Conservation (phyloP, 306 rosid species). For the Vicia villosa region DNA sequence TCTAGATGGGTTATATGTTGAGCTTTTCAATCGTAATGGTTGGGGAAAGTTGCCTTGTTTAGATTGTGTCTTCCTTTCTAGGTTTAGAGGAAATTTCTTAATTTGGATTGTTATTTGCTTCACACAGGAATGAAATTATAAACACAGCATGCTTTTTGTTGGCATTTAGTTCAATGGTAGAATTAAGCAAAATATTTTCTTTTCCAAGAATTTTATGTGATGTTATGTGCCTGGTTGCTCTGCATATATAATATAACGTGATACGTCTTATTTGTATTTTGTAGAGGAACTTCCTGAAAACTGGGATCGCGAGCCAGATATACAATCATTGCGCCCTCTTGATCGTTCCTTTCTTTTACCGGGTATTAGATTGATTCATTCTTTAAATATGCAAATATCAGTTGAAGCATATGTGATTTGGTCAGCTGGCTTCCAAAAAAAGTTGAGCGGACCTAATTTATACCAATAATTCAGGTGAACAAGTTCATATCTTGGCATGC, state of each 20-base stretch:
- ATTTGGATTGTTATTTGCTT: conserved; percentile 23
- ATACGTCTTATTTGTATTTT: conserved; percentile 43
- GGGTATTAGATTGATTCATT: conserved; percentile 58
- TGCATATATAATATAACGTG: conserved; percentile 19
- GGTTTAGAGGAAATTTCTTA: conserved; percentile 14
- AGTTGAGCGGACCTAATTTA: conserved; percentile 49
- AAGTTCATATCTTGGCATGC: conserved; percentile 89
- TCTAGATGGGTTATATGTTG: conserved; percentile 1
- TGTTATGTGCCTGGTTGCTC: conserved; percentile 26
- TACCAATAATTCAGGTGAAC: conserved; percentile 80
- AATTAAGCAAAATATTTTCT: conserved; percentile 7
- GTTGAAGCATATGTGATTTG: conserved; percentile 36
- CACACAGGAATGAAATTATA: conserved; percentile 6
- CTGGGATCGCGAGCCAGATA: conserved; percentile 73
- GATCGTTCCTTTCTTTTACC: conserved; percentile 92
- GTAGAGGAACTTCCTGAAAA: conserved; percentile 81
- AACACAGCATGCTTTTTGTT: conserved; percentile 13
- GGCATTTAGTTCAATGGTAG: conserved; percentile 17
- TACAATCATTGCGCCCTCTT: conserved; percentile 61
- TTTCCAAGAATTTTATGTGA: conserved; percentile 20
- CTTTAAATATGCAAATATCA: conserved; percentile 32
- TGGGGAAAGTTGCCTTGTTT: background rate
- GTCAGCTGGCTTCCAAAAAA: conserved; percentile 44
- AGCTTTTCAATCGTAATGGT: conserved; percentile 11
- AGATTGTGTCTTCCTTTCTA: conserved; percentile 8